Base-by-base conservation (phyloP, 257 asterid genomes). In the Primulina huaijiensis region DNA sequence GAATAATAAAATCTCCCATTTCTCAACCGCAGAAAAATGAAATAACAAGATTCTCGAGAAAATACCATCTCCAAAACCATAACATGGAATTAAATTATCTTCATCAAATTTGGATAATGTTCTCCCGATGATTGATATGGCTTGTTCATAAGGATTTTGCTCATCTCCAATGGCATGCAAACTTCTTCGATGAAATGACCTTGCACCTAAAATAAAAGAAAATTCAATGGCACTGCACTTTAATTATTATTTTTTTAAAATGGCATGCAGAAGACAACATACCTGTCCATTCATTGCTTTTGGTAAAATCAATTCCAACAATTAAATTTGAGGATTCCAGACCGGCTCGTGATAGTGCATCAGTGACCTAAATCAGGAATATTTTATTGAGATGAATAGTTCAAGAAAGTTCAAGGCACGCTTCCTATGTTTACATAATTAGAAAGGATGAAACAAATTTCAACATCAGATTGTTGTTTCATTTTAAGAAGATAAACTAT, bases 241-340 rank as follows among this genome's bases (percentile, higher is more conserved):
- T 56, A 63, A 63, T 17, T 64, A 69, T 70, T 46, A 27, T 46
- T 50, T 5, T n/a, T 23, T 23, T 0, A 23, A 25, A 58, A 52
- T 62, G 46, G 56, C 43, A 20, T 17, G 40, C 56, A 53, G 21
- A 72, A 71, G 72, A 27, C 67, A 60, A 38, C 9, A 33, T 68
- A 92, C 98, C 98, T 27, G 97, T 92, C 98, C 98, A 92, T 78
- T 92, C 98, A 57, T 92, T 92, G 93, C 98, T 92, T 86, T 90
- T 92, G 71, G 98, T 92, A 83, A 90, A 90, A 83, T 92, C 98
- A 60, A 92, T 90, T 72, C 98, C 98, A 68, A 92, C 97, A 19
- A 92, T 86, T 73, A 92, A 79, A 85, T 92, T 92, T 25, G 98
- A 92, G 55, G 98, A 92, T 81, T 92, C 98, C 70, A 92, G 78